These are phyloP conservation scores for Salix exigua DNA, from an alignment of 345 rosid species.

Conservation along the genomic window DNA sequence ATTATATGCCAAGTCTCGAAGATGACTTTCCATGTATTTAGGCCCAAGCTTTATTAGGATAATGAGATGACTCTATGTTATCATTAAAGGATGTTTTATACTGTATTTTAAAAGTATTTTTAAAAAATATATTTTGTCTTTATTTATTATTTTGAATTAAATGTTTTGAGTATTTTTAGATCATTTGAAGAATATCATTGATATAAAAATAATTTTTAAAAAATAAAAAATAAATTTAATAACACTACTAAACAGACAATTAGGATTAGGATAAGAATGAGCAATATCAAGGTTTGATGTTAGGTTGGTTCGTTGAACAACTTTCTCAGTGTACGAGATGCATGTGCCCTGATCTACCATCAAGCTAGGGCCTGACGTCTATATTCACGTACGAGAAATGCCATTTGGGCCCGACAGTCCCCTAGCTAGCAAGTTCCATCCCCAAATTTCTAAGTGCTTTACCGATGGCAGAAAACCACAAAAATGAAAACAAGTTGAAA, in stretches of 20 bases:
- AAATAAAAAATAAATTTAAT: too few relatives aligned
- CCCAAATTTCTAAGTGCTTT: neutral
- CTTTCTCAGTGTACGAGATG: constrained; percentile 13
- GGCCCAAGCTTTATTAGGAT: neutral
- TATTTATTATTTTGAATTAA: too few relatives aligned
- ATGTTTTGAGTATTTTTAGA: too few relatives aligned
- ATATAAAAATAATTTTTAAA: too few relatives aligned
- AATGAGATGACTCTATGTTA: neutral
- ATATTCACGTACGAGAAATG: neutral
- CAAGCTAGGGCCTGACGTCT: too few relatives aligned
- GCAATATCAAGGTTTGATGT: constrained; percentile 5
- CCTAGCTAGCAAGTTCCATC: neutral
- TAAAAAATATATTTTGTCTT: too few relatives aligned
- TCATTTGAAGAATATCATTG: too few relatives aligned
- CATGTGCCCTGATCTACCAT: neutral
- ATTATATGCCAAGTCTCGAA: neutral
- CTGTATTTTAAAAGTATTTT: too few relatives aligned
- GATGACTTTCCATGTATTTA: neutral
- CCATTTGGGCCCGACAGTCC: neutral
- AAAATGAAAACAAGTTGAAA: too few relatives aligned
- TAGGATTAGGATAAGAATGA: neutral
- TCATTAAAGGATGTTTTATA: too few relatives aligned
- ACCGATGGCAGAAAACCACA: neutral
- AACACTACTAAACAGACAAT: too few relatives aligned
- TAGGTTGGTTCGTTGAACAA: constrained; percentile 31